Evolutionary conservation across 192 early-diverging fungal genomes (phyloP), one percentile per base, ranked within the genome.

Genomic region (Backusella tuberculispora): DNA sequence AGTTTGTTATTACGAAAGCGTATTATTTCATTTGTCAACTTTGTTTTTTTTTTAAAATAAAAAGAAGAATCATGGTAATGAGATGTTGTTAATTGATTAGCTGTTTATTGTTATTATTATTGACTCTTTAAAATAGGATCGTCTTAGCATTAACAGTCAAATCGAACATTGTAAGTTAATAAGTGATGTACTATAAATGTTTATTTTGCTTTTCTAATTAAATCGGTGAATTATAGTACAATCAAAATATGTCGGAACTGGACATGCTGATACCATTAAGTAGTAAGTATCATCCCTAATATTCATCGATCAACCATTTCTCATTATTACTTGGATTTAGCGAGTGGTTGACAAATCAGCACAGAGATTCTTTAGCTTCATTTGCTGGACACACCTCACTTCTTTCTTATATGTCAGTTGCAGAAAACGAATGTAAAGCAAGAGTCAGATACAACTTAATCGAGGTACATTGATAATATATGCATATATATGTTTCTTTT

Each of bases 261-360:
- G 95, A 70, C 92, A 97, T 75, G 94, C 95, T 21, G 95, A 97
- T 72, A 97, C 95, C 45, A 92, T 88, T 66, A 94, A 94, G 86
- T 91, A 87, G 95, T 95, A 90, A 87, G 83, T 75, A 14, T 37
- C 0, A 17, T 10, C 21, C 13, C 29, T 70, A 17, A 56, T 19
- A n/a, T 38, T 56, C 6, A 71, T 63, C 12, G 5, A 47, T 66
- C 41, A 41, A 6, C 0, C 12, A 6, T 17, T 45, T 24, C 41
- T 43, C n/a, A 56, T 60, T 75, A 12, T 75, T 42, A 34, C 42
- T 56, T 10, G 63, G 46, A 19, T 47, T 24, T 81, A 95, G 94
- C 80, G 93, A 97, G 80, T 95, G 93, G 94, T 76, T 90, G n/a
- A 84, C 87, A 67, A 95, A 94, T 78, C 92, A 94, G 73, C 92